Evolutionary conservation across 2,329 filamentous ascomycete species (phyloP).

Genomic region (Alternaria rosae): DNA sequence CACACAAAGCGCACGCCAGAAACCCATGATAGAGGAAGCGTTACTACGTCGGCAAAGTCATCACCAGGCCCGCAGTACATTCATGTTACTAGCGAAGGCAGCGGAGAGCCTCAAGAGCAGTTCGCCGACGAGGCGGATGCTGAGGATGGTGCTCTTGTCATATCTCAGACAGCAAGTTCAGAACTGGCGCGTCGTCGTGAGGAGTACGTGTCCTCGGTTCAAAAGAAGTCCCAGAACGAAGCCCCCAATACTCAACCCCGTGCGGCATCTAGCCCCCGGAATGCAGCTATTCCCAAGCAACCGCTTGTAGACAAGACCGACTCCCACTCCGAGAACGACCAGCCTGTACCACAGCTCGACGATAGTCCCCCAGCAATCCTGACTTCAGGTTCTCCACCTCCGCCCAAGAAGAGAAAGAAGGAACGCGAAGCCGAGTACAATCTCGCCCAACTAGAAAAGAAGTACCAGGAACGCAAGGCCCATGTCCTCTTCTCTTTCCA

Average conservation of each 20-base stretch:
- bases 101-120: not conserved
- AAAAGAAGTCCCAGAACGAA: not conserved
- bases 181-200: constrained; percentile 14
- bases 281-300: not conserved
- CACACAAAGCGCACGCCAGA: not conserved
- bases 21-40: not conserved
- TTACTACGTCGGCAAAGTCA: not conserved
- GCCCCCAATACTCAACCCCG: not conserved
- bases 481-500: not conserved
- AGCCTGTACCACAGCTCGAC: not conserved
- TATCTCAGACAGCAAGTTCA: not conserved
- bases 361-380: not conserved
- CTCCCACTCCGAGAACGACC: not conserved
- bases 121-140: not conserved
- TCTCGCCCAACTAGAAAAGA: not conserved
- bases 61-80: not conserved
- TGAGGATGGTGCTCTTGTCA: not conserved
- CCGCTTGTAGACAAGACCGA: not conserved
- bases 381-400: not conserved
- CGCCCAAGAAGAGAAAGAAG: not conserved
- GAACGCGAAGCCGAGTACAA: not conserved
- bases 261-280: not conserved
- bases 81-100: not conserved
- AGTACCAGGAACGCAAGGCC: constrained; percentile 1
- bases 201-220: constrained; percentile 3